Evolutionary conservation across 768 basidiomycete genomes (phyloP), one percentile per base, ranked within the genome.

Genomic region (Xerocomus potaroensis): DNA sequence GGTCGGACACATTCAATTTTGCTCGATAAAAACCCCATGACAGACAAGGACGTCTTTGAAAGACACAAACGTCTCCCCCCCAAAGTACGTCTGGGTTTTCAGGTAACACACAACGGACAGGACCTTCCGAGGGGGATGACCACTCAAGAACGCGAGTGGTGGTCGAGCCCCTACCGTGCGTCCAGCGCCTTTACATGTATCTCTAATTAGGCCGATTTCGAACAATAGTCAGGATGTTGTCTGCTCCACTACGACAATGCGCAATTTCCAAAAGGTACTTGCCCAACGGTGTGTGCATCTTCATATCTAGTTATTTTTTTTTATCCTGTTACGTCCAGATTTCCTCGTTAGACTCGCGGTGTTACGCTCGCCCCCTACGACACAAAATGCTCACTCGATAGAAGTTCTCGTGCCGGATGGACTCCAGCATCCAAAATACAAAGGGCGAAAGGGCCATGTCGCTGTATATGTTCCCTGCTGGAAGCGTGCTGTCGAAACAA

Each of bases 151-250:
- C 69, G 76, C 53, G 62, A 63, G 22, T 87, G 82, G 79, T 84
- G 78, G 79, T 75, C 84, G 10, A 87, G 79, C 60, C 87, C 88
- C 45, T 91, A 89, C 64, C 71, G 87, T 90, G 67, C 50, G 68
- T 69, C 11, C 22, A 7, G 24, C 31, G 16, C 5, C 34, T 34
- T 48, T 32, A 29, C 10, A 6, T 21, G 15, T 30, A 3, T 30
- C 35, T 18, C 35, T 36, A 29, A 36, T 22, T 3, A 31, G 45
- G 33, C 33, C 3, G 26, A 27, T 3, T 37, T 41, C 43, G 43
- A 37, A 5, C 30, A 12, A 23, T 55, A 87, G 86, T 90, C 10
- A 76, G 87, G 43, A 88, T 91, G 82, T 60, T 90, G 5, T 69
- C 79, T 5, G 77, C 77, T 22, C 85, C 86, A 3, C 39, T 87